Percentiles rank a stretch among this genome's conserved stretches.
Conservation (phyloP, 768 basidiomycete genomes). For the Crepidotus variabilis region DNA sequence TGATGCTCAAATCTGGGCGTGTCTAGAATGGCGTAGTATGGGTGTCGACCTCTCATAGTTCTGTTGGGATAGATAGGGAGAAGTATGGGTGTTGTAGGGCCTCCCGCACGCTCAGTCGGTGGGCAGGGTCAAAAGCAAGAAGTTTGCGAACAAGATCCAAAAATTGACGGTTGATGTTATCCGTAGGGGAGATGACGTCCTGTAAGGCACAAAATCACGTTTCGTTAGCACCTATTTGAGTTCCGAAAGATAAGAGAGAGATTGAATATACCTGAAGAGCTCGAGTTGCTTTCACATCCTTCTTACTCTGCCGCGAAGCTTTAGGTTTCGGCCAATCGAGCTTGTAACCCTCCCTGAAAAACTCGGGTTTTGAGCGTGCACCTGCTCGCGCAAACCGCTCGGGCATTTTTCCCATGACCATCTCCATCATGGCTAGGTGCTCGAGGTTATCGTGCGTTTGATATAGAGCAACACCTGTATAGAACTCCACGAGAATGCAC, state of each 20-base stretch:
- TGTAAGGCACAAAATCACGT: constrained; percentile 22
- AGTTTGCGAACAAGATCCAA: constrained; percentile 84
- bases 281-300: constrained; percentile 87
- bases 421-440: constrained; percentile 99
- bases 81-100: constrained; percentile 91
- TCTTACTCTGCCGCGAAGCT: constrained; percentile 86
- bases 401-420: constrained; percentile 98
- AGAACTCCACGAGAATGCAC: constrained; percentile 98
- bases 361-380: constrained; percentile 83
- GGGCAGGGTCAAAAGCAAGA: constrained; percentile 85
- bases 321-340: constrained; percentile 92
- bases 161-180: constrained; percentile 75
- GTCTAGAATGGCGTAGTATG: constrained; percentile 13
- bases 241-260: neutral
- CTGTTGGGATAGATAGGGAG: constrained; percentile 59
- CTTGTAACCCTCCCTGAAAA: constrained; percentile 82
- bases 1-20: constrained; percentile 18
- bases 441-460: constrained; percentile 99
- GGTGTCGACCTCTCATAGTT: constrained; percentile 45
- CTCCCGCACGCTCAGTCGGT: constrained; percentile 83
- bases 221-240: constrained; percentile 7
- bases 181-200: constrained; percentile 83
- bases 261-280: constrained; percentile 62
- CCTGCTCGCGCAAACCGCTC: constrained; percentile 76
- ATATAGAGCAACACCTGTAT: constrained; percentile 96